These are phyloP conservation scores for Aspergillus terreus DNA, from an alignment of 2,329 filamentous ascomycete genomes.

Conservation along the genomic window DNA sequence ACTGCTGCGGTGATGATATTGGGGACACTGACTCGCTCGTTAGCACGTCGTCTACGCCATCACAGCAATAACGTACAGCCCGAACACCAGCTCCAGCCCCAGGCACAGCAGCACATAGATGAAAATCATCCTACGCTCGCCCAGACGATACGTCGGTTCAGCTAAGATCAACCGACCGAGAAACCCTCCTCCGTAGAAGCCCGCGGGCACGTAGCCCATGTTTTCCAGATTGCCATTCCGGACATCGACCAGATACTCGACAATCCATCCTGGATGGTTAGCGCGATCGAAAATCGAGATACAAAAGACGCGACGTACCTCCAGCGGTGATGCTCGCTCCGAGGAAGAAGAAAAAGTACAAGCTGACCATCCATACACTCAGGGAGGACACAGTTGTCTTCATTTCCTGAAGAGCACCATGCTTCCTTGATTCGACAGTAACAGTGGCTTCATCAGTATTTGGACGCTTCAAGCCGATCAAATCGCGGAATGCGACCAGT, in stretches of 20 bases:
- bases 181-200: conserved; percentile 56
- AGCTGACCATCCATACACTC: conserved; percentile 54
- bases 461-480: conserved; percentile 5
- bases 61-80: conserved; percentile 39
- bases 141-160: conserved; percentile 57
- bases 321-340: conserved; percentile 53
- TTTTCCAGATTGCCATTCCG: conserved; percentile 54
- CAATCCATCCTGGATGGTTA: conserved; percentile 55
- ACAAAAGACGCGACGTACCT: conserved; percentile 20
- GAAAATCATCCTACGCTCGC: conserved; percentile 57
- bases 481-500: conserved; percentile 48
- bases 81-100: conserved; percentile 57
- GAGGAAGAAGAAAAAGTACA: conserved; percentile 64
- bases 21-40: conserved; percentile 29
- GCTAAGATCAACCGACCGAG: conserved; percentile 56
- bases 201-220: conserved; percentile 61
- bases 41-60: neutral
- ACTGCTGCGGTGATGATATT: conserved; percentile 51
- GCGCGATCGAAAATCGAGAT: neutral
- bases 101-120: conserved; percentile 52
- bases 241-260: conserved; percentile 61
- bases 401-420: conserved; percentile 20
- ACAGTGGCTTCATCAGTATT: neutral
- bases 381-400: conserved; percentile 19
- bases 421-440: neutral